phyloP scores from a whole-genome alignment of 306 rosid genomes.

The Gastrolobium villosum region DNA sequence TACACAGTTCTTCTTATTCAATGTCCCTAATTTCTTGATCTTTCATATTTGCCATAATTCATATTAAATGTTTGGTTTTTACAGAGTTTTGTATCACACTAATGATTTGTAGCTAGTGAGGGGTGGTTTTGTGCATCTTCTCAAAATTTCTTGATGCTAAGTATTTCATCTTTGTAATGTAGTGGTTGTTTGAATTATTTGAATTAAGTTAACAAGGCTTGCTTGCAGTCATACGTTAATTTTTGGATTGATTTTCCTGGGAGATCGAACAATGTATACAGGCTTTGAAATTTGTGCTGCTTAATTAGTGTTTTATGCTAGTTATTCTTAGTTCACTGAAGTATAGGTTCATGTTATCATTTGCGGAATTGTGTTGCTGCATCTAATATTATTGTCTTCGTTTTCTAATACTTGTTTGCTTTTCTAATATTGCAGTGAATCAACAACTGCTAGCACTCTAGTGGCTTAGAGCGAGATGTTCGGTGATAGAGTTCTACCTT shows the following conservation, averaged over 20 bases:
- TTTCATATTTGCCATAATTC: background rate
- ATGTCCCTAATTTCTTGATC: background rate
- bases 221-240: background rate
- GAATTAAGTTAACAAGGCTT: background rate
- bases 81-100: background rate
- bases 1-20: background rate
- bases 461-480: conserved; percentile 64
- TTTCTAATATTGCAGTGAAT: conserved; percentile 63
- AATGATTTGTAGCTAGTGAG: background rate
- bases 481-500: conserved; percentile 34
- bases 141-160: background rate
- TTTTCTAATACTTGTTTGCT: conserved; percentile 25
- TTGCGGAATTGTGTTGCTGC: background rate
- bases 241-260: background rate
- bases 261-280: background rate
- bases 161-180: too few species aligned
- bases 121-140: background rate
- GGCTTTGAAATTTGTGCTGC: background rate
- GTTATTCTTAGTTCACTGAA: background rate
- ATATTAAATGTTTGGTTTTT: background rate
- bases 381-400: background rate
- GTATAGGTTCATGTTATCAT: background rate
- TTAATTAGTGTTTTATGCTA: background rate
- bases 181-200: background rate
- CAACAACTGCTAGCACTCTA: conserved; percentile 79